phyloP scores from a whole-genome alignment of 148 eudicot species.

The Gaultheria prostrata region DNA sequence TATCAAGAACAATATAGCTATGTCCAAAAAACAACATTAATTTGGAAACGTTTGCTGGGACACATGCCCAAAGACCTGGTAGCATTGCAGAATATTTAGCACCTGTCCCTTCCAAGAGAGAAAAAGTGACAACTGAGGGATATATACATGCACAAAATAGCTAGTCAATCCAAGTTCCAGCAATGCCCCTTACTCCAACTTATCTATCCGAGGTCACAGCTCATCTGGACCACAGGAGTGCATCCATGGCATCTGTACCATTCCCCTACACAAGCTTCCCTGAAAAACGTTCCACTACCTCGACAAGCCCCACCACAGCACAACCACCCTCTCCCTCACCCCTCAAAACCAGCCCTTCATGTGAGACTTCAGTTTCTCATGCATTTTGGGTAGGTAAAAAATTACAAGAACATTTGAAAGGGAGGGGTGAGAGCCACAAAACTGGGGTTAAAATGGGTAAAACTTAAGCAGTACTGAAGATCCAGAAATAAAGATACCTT shows the following conservation, averaged over 20 bases:
- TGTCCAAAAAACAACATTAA: background rate
- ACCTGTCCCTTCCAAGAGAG: background rate
- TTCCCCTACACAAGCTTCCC: background rate
- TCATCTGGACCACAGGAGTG: background rate
- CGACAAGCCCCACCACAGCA: background rate
- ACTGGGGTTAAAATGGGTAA: background rate
- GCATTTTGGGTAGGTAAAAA: background rate
- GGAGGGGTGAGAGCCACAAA: background rate
- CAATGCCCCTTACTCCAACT: background rate
- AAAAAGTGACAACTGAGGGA: background rate
- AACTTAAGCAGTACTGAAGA: background rate
- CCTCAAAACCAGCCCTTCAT: background rate
- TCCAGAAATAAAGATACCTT: constrained; percentile 30
- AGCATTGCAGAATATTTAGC: background rate
- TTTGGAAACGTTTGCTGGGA: background rate
- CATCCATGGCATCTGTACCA: background rate
- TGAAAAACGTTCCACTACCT: background rate
- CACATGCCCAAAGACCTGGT: background rate
- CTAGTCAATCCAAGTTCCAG: background rate
- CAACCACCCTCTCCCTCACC: background rate
- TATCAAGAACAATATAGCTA: background rate
- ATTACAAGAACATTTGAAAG: background rate
- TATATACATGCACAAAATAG: background rate
- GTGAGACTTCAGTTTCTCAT: background rate
- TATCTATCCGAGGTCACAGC: background rate